phyloP scores from a whole-genome alignment of 2,329 filamentous ascomycete species.

The Neofusicoccum umdonicola region DNA sequence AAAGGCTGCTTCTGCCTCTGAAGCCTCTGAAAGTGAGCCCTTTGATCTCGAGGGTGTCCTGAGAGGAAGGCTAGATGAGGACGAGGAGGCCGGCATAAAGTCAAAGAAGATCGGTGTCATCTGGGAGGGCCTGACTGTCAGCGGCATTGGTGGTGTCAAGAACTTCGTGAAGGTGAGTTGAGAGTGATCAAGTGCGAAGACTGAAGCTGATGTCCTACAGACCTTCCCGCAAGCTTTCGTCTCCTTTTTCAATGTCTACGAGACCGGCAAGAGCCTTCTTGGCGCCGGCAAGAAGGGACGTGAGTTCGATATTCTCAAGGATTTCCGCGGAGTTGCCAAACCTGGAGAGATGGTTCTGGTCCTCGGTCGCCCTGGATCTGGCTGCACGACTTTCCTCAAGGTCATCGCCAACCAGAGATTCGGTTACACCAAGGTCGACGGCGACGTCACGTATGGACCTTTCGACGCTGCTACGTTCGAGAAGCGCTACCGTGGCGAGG shows the following conservation, averaged over 20 bases:
- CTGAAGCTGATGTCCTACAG: slow-evolving; percentile 24
- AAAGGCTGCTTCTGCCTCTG: slow-evolving; percentile 46
- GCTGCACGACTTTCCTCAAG: slow-evolving; percentile 56
- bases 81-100: slow-evolving; percentile 74
- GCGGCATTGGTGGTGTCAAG: slow-evolving; percentile 69
- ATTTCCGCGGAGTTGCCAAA: slow-evolving; percentile 58
- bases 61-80: slow-evolving; percentile 68
- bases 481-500: slow-evolving; percentile 73
- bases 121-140: slow-evolving; percentile 75
- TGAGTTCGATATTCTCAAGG: slow-evolving; percentile 71
- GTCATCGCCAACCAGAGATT: slow-evolving; percentile 55
- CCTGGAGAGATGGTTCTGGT: slow-evolving; percentile 89
- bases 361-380: slow-evolving; percentile 68
- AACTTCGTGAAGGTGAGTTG: slow-evolving; percentile 57
- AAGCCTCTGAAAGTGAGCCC: slow-evolving; percentile 36
- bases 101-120: slow-evolving; percentile 70
- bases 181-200: too few species aligned
- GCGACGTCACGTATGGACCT: slow-evolving; percentile 74
- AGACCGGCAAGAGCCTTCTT: slow-evolving; percentile 62
- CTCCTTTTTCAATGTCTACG: slow-evolving; percentile 72
- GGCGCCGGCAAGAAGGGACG: slow-evolving; percentile 65
- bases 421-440: slow-evolving; percentile 60
- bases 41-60: slow-evolving; percentile 77
- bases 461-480: slow-evolving; percentile 69
- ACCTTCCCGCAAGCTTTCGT: slow-evolving; percentile 78